These are phyloP conservation scores for Suhomyces wounanorum DNA, from an alignment of 1,139 yeast genomes.

Conservation along the genomic window DNA sequence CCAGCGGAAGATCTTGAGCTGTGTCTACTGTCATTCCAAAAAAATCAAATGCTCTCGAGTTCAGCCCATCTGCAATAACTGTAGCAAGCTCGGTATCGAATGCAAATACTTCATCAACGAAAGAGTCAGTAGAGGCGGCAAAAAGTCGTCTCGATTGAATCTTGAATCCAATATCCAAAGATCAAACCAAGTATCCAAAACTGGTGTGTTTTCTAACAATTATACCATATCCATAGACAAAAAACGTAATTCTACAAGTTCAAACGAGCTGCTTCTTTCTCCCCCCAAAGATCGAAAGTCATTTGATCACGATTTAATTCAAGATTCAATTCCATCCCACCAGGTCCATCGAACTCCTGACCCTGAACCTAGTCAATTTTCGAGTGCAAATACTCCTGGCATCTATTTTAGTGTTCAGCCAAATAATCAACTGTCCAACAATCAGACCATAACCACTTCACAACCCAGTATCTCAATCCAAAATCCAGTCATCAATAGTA, in stretches of 20 bases:
- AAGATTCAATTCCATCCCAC: slow-evolving; percentile 28
- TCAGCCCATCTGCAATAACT: slow-evolving; percentile 50
- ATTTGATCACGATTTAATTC: slow-evolving; percentile 17
- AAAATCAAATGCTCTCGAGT: slow-evolving; percentile 61
- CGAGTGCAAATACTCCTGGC: background rate
- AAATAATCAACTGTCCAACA: background rate
- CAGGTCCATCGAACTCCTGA: background rate
- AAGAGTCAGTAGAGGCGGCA: slow-evolving; percentile 52
- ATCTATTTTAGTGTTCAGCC: background rate
- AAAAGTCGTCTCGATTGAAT: slow-evolving; percentile 24
- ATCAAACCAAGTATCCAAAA: background rate
- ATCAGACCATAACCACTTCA: background rate
- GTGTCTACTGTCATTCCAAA: slow-evolving; percentile 63
- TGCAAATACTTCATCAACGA: slow-evolving; percentile 62
- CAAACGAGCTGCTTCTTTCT: slow-evolving; percentile 9
- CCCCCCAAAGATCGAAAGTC: background rate
- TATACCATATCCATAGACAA: background rate
- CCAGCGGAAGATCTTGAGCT: slow-evolving; percentile 56
- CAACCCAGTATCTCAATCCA: slow-evolving; percentile 20
- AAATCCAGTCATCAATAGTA: slow-evolving; percentile 34
- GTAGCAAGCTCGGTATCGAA: slow-evolving; percentile 43
- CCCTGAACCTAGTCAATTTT: background rate
- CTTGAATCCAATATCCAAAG: slow-evolving; percentile 5
- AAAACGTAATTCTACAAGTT: slow-evolving; percentile 6
- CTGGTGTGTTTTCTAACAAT: background rate